Conservation (phyloP, 345 rosid genomes). For the Acer negundo region DNA sequence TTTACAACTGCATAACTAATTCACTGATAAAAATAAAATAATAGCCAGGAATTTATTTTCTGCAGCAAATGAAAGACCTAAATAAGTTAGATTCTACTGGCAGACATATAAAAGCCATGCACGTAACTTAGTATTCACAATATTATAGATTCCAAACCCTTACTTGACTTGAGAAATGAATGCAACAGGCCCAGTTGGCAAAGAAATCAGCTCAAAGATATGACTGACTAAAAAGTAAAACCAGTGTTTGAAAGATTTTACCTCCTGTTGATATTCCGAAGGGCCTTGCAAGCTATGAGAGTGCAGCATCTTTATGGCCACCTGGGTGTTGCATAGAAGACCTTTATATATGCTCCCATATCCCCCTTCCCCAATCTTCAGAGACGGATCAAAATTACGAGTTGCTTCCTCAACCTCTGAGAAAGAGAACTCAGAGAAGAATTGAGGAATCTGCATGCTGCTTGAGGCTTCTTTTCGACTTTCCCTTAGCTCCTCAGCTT, state of each 20-base stretch:
- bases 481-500: slow-evolving; percentile 77
- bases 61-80: background rate
- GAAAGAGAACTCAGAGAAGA: slow-evolving; percentile 67
- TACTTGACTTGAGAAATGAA: background rate
- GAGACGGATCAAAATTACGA: slow-evolving; percentile 55
- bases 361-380: slow-evolving; percentile 92
- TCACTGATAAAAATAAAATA: background rate
- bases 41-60: background rate
- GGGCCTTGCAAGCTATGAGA: slow-evolving; percentile 79
- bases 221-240: background rate
- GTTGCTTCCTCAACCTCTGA: slow-evolving; percentile 80
- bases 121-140: background rate
- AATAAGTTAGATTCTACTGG: background rate
- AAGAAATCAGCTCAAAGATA: background rate
- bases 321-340: slow-evolving; percentile 57
- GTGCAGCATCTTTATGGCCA: slow-evolving; percentile 73
- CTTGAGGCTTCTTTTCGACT: slow-evolving; percentile 57
- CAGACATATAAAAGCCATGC: background rate
- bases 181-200: slow-evolving; percentile 2
- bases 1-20: background rate
- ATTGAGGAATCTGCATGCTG: slow-evolving; percentile 41
- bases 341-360: slow-evolving; percentile 86
- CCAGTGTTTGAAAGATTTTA: slow-evolving; percentile 28
- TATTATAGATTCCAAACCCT: slow-evolving; percentile 1
- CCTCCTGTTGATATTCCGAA: slow-evolving; percentile 90